A percentile compares a stretch with the other conserved stretches of the same genome.
These are phyloP conservation scores for Apiospora hydei DNA, from an alignment of 2,329 filamentous ascomycete genomes.

Conservation along the genomic window DNA sequence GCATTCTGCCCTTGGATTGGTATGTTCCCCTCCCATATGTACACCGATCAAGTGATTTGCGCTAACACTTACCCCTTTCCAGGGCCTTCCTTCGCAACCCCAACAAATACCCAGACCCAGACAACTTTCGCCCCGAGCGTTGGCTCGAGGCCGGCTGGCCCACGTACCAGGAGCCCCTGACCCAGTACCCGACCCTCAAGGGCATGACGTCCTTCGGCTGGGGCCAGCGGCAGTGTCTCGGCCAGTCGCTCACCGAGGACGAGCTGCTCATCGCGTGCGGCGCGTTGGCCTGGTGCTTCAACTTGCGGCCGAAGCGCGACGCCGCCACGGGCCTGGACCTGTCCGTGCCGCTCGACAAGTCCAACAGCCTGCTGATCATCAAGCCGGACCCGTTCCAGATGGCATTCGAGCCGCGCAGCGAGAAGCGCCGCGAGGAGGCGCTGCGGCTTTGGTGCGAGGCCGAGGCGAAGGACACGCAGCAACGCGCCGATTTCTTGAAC, in stretches of 20 bases:
- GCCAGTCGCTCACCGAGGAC: constrained; percentile 48
- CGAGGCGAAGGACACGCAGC: constrained; percentile 37
- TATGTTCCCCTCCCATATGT: constrained; percentile 26
- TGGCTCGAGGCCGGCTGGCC: constrained; percentile 60
- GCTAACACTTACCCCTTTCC: constrained; percentile 22
- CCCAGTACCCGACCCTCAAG: constrained; percentile 58
- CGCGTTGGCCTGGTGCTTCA: constrained; percentile 51
- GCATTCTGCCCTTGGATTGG: constrained; percentile 51
- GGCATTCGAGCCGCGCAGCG: constrained; percentile 58
- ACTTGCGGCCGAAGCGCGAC: constrained; percentile 53
- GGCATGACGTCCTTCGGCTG: constrained; percentile 62
- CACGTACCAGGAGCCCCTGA: constrained; percentile 58
- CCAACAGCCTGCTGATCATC: constrained; percentile 62
- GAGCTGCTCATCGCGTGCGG: constrained; percentile 59
- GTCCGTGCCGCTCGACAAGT: constrained; percentile 55
- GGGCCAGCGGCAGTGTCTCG: constrained; percentile 54
- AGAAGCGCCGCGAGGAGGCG: constrained; percentile 47
- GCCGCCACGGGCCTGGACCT: constrained; percentile 48
- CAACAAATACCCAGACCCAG: constrained; percentile 55
- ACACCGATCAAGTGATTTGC: not conserved
- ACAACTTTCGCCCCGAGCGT: constrained; percentile 59
- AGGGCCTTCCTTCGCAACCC: constrained; percentile 62
- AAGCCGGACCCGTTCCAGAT: constrained; percentile 63
- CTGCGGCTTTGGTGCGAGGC: constrained; percentile 46
- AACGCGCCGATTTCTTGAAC: constrained; percentile 39